Conservation (phyloP, 257 asterid species). For the Asclepias syriaca region DNA sequence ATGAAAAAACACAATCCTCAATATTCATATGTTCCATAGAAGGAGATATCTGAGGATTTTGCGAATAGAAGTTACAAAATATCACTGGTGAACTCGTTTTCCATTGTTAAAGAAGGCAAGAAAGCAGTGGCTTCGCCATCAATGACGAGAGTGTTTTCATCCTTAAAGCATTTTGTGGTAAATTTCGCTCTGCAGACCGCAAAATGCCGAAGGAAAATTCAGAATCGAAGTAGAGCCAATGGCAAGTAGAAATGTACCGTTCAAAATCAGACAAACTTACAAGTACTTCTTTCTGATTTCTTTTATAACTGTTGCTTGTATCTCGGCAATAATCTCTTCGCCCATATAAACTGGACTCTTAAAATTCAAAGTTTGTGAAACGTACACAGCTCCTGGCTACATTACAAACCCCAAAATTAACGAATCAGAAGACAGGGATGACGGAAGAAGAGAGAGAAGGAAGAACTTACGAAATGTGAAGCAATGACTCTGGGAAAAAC, state of each 20-base stretch:
- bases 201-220: background rate
- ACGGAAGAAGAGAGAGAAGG: background rate
- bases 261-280: conserved; percentile 29
- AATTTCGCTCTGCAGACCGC: conserved; percentile 46
- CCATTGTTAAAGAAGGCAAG: conserved; percentile 41
- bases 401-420: background rate
- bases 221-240: background rate
- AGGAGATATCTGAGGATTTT: background rate
- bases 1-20: no score
- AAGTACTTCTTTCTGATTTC: conserved; percentile 40
- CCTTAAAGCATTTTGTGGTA: conserved; percentile 51
- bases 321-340: conserved; percentile 54
- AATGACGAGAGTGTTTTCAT: conserved; percentile 35
- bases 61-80: background rate
- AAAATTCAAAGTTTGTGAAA: conserved; percentile 65
- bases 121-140: conserved; percentile 66
- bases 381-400: conserved; percentile 86
- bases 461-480: conserved; percentile 52
- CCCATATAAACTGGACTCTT: conserved; percentile 66
- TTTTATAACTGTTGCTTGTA: conserved; percentile 45
- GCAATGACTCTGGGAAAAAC: conserved; percentile 81
- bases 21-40: background rate
- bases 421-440: background rate
- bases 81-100: background rate
- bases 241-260: no score